Conservation (phyloP, 495 filamentous ascomycete species). For the Gamarada debralockiae region DNA sequence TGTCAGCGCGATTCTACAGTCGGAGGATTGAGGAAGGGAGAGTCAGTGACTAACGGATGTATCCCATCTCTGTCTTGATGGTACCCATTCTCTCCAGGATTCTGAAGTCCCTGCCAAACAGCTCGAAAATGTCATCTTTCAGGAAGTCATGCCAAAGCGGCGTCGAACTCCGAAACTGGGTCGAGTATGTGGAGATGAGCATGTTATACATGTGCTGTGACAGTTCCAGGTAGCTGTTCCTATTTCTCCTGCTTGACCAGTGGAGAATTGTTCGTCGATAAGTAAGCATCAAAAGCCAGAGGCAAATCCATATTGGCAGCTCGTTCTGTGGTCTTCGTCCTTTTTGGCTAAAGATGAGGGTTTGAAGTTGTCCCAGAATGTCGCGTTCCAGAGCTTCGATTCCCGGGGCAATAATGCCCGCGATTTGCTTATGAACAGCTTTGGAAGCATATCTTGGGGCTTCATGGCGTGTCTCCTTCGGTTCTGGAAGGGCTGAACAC, state of each 20-base stretch:
- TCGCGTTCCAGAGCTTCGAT: background rate
- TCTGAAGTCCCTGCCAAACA: background rate
- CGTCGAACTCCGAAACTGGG: background rate
- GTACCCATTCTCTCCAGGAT: background rate
- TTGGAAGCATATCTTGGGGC: background rate
- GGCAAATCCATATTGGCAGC: background rate
- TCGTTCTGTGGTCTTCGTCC: background rate
- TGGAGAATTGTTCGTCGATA: background rate
- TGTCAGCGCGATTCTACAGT: too few species aligned
- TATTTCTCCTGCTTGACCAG: background rate
- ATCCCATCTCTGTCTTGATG: background rate
- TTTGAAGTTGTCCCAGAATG: background rate
- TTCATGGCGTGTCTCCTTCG: background rate
- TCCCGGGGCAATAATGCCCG: background rate
- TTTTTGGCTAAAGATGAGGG: background rate
- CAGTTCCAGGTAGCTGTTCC: background rate
- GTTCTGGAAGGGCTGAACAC: background rate
- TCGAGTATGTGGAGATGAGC: background rate
- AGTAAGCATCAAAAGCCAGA: conserved; percentile 1
- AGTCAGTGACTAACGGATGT: background rate
- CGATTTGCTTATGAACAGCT: background rate
- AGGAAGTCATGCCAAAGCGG: background rate
- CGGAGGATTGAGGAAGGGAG: too few species aligned
- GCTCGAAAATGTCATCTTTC: background rate
- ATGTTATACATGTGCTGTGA: background rate